phyloP scores from a whole-genome alignment of 202 grass and related monocot genomes.

The Panicum hallii region DNA sequence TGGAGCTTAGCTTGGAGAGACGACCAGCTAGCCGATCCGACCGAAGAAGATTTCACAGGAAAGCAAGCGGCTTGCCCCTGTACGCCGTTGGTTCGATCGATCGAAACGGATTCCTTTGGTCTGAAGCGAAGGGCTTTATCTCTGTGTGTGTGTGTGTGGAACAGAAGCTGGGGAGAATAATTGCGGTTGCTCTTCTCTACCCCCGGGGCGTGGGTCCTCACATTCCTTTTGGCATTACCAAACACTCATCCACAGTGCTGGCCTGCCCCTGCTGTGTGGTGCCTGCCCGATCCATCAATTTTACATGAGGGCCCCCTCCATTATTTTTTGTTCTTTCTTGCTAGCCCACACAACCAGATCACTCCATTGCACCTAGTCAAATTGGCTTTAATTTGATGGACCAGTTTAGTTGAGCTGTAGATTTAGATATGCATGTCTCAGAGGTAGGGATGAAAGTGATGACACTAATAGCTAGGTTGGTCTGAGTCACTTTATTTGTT shows the following conservation, averaged over 20 bases:
- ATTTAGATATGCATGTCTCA: conserved; percentile 37
- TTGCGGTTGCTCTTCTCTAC: conserved; percentile 53
- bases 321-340: conserved; percentile 56
- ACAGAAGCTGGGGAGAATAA: conserved; percentile 60
- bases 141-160: neutral
- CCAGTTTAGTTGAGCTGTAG: conserved; percentile 46
- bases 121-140: conserved; percentile 52
- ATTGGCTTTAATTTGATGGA: conserved; percentile 46
- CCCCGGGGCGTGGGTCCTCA: conserved; percentile 38
- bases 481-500: neutral
- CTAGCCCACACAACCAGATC: conserved; percentile 46
- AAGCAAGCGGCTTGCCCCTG: neutral
- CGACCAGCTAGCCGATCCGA: neutral
- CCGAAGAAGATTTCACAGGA: conserved; percentile 25
- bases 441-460: conserved; percentile 7
- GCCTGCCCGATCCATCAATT: conserved; percentile 43
- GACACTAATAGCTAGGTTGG: neutral
- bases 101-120: conserved; percentile 55
- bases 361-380: conserved; percentile 44
- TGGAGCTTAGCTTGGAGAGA: neutral
- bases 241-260: conserved; percentile 32
- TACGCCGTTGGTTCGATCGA: neutral
- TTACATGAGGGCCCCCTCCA: conserved; percentile 43
- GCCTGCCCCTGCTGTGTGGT: neutral
- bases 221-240: conserved; percentile 59